Base-by-base conservation (phyloP, 75 land plant genomes). In the Pseudotsuga menziesii region DNA sequence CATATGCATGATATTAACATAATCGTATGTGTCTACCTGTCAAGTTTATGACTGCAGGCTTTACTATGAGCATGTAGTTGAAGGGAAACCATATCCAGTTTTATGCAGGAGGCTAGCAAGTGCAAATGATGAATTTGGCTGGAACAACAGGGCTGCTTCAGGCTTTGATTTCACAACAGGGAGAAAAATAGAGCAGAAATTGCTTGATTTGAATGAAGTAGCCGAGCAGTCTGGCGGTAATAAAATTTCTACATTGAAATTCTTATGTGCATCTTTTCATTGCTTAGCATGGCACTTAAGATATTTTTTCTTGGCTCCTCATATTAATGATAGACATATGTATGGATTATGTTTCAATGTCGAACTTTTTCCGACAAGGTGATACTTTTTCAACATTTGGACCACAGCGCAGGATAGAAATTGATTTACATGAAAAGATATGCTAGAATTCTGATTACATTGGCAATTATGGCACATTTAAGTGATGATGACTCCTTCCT, bases 211-310 rank as follows among this genome's bases (percentile, higher is more conserved):
- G 63, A 90, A 90, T 80, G 62, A 77, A 58, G 92, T 86, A 59
- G 88, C 92, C 35, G 86, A 90, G 72, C 73, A 86, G 71, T 88
- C 82, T 67, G 92, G 92, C 70, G 92, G 90, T 90, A 75, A 13
- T 29, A 71, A 2, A 20, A 23, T 27, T 27, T 23, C 25, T 71
- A 9, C 9, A 9, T 58, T 58, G 6, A 58, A 58, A n/a, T 58
- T 5, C 17, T 58, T 58, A 58, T 58, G 60, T 20, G 60, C 60
- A 58, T 58, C 22, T 17, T n/a, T 58, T 58, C 22, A 19, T 58
- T 58, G 60, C n/a, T 58, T 58, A 17, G 22, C n/a, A 58, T 19
- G 60, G 3, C 22, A n/a, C 60, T 58, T 58, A 58, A 19, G n/a
- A 58, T 58, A 58, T 58, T n/a, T 20, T 19, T 58, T 58, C 54